Percentiles rank a stretch among this genome's conserved stretches.
Conservation (phyloP, 73 alveolate species). For the Paramecium pentaurelia region DNA sequence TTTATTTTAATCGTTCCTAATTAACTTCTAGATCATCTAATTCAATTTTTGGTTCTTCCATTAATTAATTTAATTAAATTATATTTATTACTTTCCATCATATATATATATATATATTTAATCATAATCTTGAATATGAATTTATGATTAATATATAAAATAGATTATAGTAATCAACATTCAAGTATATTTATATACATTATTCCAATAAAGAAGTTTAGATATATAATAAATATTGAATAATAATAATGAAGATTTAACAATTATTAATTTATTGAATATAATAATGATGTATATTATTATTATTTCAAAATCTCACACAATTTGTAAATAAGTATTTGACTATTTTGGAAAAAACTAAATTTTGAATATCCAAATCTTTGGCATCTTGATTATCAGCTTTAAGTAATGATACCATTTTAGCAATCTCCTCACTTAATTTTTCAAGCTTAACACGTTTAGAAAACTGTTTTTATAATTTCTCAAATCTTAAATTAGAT, state of each 20-base stretch:
- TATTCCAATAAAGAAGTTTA: background rate
- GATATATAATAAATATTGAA: too few species aligned
- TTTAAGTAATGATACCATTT: background rate
- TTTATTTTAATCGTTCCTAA: background rate
- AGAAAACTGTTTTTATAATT: background rate
- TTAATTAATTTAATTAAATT: background rate
- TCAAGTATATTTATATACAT: background rate
- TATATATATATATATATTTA: too few species aligned
- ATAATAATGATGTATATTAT: background rate
- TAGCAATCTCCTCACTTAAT: background rate
- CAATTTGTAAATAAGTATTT: conserved; percentile 39
- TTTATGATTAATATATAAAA: too few species aligned
- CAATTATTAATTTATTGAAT: background rate
- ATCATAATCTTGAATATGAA: background rate
- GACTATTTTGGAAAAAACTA: conserved; percentile 33
- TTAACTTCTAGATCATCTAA: background rate
- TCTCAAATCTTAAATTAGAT: background rate
- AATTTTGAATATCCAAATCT: conserved; percentile 29
- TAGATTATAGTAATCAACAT: too few species aligned
- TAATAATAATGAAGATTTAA: too few species aligned
- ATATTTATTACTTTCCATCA: background rate
- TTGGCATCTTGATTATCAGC: background rate
- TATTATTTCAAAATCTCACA: conserved; percentile 35
- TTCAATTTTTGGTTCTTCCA: background rate
- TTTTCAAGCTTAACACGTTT: background rate